Conservation (phyloP, 768 basidiomycete species). For the Termitomyces sp. region DNA sequence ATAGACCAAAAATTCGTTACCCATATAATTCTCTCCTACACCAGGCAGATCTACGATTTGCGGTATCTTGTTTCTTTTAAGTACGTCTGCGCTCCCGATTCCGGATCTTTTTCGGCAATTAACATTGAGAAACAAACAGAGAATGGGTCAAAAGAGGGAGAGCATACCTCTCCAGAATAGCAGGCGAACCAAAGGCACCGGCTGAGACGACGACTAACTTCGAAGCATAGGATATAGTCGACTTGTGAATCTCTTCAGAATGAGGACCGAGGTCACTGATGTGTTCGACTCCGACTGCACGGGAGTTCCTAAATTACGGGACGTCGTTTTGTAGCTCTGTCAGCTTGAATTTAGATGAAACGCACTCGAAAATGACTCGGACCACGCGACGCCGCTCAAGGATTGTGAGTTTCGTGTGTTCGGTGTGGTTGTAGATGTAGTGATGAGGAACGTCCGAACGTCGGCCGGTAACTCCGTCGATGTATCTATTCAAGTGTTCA, state of each 20-base stretch:
- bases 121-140: too few species aligned
- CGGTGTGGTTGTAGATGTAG: constrained; percentile 45
- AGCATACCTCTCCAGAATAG: constrained; percentile 47
- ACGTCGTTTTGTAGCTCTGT: not conserved
- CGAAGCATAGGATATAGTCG: constrained; percentile 32
- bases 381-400: constrained; percentile 38
- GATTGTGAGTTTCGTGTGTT: constrained; percentile 40
- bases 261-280: constrained; percentile 30
- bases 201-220: constrained; percentile 47
- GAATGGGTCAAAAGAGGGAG: not conserved
- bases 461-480: constrained; percentile 44
- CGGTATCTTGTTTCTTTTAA: constrained; percentile 45
- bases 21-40: constrained; percentile 70
- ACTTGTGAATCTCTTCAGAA: constrained; percentile 16
- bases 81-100: constrained; percentile 52
- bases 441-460: constrained; percentile 55
- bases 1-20: constrained; percentile 20
- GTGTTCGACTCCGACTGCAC: constrained; percentile 53
- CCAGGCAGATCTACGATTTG: constrained; percentile 65
- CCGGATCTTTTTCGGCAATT: constrained; percentile 40
- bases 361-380: constrained; percentile 48
- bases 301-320: constrained; percentile 27
- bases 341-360: not conserved
- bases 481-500: constrained; percentile 36
- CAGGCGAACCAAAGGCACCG: constrained; percentile 53